Evolutionary conservation across 1,284 basidiomycete species (phyloP), one percentile per base, ranked within the genome.

Genomic region (Bjerkandera adusta): DNA sequence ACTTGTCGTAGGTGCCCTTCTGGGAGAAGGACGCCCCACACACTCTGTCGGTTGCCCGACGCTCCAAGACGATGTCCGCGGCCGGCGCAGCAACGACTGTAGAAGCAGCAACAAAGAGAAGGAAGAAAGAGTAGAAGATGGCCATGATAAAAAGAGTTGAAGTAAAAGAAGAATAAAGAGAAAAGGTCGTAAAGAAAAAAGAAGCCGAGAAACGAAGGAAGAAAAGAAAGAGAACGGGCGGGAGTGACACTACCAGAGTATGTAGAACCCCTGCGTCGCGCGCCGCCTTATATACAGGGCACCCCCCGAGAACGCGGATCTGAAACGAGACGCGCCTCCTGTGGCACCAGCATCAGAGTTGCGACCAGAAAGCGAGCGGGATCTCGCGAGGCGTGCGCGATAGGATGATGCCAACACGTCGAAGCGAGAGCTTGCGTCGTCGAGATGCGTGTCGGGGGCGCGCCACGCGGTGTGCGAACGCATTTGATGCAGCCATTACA

Each of bases 181-280:
- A 18, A 12, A 27, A 24, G 36, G 21, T 37, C 36, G 36, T 37
- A 10, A 21, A 12, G 24, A 30, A 30, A 8, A n/a, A 30, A 30
- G 27, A 30, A 8, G 27, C 38, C 27, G 38, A 40, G 38, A 29
- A 40, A 15, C 25, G 38, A 6, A 11, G 12, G 13, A 40, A 25
- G 24, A 18, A 29, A 15, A 13, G 20, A 15, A 13, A 12, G 21
- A 24, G 21, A 29, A 40, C 8, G 25, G 18, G 38, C 10, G 36
- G 15, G 15, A 21, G 18, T 3, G 38, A 40, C 30, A 40, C 38
- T 40, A 13, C 38, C 38, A 40, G 38, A 40, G 38, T 40, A 40
- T 18, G 38, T 15, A 13, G 26, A 40, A 6, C 16, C n/a, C n/a
- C n/a, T n/a, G n/a, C n/a, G n/a, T n/a, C n/a, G n/a, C n/a, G n/a